A percentile compares a stretch with the other conserved stretches of the same genome.
Conservation (phyloP, 371 early-diverging fungal genomes). For the Ordospora pajunii region DNA sequence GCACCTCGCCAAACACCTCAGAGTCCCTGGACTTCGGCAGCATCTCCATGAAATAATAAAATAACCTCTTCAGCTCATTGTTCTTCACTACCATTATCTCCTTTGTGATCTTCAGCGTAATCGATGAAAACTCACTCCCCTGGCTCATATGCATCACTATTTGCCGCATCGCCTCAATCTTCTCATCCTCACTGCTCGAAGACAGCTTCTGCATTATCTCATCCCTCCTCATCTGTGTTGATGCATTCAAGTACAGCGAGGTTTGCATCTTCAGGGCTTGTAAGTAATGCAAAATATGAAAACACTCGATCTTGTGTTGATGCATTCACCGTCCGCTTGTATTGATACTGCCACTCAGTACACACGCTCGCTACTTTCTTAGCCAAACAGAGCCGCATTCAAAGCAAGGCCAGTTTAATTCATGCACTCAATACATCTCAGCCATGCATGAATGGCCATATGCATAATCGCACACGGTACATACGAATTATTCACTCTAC, state of each 20-base stretch:
- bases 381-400: no score
- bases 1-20: slow-evolving; percentile 39
- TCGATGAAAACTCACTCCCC: neutral
- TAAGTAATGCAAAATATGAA: slow-evolving; percentile 2
- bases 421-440: no score
- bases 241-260: slow-evolving; percentile 20
- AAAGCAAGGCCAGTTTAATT: no score
- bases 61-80: slow-evolving; percentile 54
- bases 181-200: slow-evolving; percentile 1
- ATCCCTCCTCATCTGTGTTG: slow-evolving; percentile 20
- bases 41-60: slow-evolving; percentile 57
- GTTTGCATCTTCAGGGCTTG: slow-evolving; percentile 32
- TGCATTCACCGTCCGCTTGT: neutral
- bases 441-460: no score
- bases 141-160: slow-evolving; percentile 14
- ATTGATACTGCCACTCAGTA: neutral
- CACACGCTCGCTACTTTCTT: no score
- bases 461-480: neutral
- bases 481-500: neutral
- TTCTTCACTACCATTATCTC: slow-evolving; percentile 30
- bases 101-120: slow-evolving; percentile 26
- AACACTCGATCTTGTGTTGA: neutral
- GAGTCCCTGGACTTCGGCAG: slow-evolving; percentile 39
- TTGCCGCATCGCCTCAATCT: slow-evolving; percentile 16
- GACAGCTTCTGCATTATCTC: slow-evolving; percentile 6